Base-by-base conservation (phyloP, 441 rosid species). In the Gossypium davidsonii region DNA sequence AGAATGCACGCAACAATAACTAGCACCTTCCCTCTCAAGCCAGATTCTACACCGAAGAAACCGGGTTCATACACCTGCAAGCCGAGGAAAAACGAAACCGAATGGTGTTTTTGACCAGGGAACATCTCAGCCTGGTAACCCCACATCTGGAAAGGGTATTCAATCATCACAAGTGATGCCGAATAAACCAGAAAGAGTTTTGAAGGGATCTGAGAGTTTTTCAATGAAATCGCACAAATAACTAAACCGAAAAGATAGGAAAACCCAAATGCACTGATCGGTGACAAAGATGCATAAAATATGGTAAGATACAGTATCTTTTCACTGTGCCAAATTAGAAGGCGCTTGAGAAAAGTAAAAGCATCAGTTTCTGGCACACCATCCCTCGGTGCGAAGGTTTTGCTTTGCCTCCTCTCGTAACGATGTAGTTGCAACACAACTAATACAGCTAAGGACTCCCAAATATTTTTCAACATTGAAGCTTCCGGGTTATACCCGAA, bases 91-190 rank as follows among this genome's bases (percentile, higher is more conserved):
- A 44, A 37, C 3, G 85, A 74, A 46, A 79, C 53, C 31, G 64
- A 8, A 64, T 26, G 75, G 69, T 79, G 74, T 23, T 77, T 79
- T 52, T 82, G 83, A 37, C 85, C 83, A 66, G 83, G 83, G 76
- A 82, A 79, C 85, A 82, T 82, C 57, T 75, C 85, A 2, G 85
- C 83, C 64, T 70, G 79, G 52, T 59, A 70, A 48, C 83, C 85
- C 80, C 83, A 82, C 77, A 77, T 77, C 74, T 82, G 85, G 73
- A 82, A 82, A 25, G 80, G 81, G 73, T 82, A 82, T 52, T 79
- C 85, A 31, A 71, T 26, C 65, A 75, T 74, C 79, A 82, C 72
- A 66, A 82, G 73, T 18, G 76, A 34, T 46, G 79, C 79, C 1
- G 85, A 74, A 58, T 77, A 82, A 42, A 77, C 76, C 34, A 82